A percentile compares a stretch with the other conserved stretches of the same genome.
phyloP scores from a whole-genome alignment of 306 rosid species.

The Cucurbita maxima region DNA sequence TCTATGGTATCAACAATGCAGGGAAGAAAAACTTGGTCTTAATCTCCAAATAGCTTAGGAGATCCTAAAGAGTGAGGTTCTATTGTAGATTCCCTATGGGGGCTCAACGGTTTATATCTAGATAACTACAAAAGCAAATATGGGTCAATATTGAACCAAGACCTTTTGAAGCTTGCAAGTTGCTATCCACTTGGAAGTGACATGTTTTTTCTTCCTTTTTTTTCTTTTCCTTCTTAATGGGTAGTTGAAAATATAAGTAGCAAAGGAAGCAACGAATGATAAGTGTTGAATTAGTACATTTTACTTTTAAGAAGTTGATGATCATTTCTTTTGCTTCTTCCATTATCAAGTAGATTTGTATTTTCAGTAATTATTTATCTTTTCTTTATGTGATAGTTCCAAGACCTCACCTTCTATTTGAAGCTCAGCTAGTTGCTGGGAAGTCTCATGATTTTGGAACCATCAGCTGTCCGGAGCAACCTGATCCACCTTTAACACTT shows the following conservation, averaged over 20 bases:
- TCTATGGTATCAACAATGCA: neutral
- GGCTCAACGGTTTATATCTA: neutral
- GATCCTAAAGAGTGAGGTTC: neutral
- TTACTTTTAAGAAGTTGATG: neutral
- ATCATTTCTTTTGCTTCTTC: neutral
- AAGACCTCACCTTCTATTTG: conserved; percentile 91
- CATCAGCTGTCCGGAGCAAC: conserved; percentile 63
- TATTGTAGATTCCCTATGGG: neutral
- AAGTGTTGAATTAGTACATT: neutral
- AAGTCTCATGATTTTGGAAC: conserved; percentile 72
- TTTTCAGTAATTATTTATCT: conserved; percentile 16
- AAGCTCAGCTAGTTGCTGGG: conserved; percentile 90
- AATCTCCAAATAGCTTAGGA: neutral
- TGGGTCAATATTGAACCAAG: neutral
- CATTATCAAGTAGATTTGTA: neutral
- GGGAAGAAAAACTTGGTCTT: neutral
- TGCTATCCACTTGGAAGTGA: neutral
- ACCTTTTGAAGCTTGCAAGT: neutral
- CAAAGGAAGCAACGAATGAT: neutral
- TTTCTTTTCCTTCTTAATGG: neutral
- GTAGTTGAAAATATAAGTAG: neutral
- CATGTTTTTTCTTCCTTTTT: neutral
- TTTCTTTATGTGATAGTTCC: conserved; percentile 50
- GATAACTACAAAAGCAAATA: neutral
- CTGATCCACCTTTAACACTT: conserved; percentile 34